phyloP scores from a whole-genome alignment of 2,329 filamentous ascomycete species.

The Ophiostoma piceae region DNA sequence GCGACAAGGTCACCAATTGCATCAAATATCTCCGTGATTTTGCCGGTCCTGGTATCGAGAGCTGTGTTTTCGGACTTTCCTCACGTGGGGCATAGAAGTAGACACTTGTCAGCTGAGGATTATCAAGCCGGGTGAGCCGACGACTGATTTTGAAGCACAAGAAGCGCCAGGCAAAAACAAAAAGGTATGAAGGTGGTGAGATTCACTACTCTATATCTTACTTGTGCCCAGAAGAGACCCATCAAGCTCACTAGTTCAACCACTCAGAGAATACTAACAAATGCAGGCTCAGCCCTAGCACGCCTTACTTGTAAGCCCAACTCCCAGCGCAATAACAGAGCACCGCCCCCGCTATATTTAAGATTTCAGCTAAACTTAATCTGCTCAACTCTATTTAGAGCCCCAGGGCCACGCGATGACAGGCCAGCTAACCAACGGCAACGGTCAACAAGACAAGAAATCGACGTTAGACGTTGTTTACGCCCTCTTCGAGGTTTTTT shows the following conservation, averaged over 20 bases:
- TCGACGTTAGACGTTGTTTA: neutral
- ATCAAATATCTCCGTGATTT: constrained; percentile 2
- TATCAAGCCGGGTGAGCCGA: neutral
- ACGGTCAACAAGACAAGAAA: neutral
- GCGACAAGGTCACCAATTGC: neutral
- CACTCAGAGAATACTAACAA: neutral
- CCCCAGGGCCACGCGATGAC: neutral
- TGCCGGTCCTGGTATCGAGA: constrained; percentile 1
- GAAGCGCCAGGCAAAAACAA: neutral
- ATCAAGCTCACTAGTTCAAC: neutral
- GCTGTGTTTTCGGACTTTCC: constrained; percentile 1
- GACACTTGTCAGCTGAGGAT: neutral
- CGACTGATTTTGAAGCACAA: neutral
- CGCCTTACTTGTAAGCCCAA: neutral
- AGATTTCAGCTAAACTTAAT: neutral
- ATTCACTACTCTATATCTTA: neutral
- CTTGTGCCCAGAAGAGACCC: neutral
- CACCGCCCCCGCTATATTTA: neutral
- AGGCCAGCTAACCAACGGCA: neutral
- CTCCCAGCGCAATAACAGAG: neutral
- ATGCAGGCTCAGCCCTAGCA: neutral
- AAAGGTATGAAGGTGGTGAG: neutral
- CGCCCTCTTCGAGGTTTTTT: neutral
- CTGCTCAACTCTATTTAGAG: neutral
- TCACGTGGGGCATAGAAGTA: neutral